Percentiles rank a stretch among this genome's conserved stretches.
Conservation (phyloP, 2,329 filamentous ascomycete species). For the Chaetomium olivaceum region DNA sequence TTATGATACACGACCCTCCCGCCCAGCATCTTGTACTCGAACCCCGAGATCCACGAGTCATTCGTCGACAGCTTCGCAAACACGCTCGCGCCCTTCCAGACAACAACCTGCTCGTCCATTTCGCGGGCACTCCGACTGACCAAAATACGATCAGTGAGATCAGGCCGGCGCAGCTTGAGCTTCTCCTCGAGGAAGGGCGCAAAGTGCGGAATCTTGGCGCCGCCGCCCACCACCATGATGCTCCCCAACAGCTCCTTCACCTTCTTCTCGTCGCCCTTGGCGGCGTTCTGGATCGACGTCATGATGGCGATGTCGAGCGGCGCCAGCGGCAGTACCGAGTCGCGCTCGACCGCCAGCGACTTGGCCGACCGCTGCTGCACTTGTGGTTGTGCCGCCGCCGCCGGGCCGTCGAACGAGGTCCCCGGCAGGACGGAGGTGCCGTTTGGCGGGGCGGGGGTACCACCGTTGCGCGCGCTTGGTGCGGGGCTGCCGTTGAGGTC, state of each 20-base stretch:
- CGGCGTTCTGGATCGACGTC: constrained; percentile 83
- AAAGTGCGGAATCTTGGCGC: constrained; percentile 77
- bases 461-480: constrained; percentile 51
- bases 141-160: constrained; percentile 60
- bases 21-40: constrained; percentile 87
- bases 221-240: constrained; percentile 88
- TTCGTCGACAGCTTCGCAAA: constrained; percentile 91
- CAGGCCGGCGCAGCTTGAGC: constrained; percentile 66
- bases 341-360: constrained; percentile 66
- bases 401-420: constrained; percentile 21
- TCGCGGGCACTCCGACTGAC: constrained; percentile 78
- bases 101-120: constrained; percentile 94
- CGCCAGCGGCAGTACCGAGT: constrained; percentile 77
- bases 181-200: constrained; percentile 80
- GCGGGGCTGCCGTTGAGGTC: constrained; percentile 51
- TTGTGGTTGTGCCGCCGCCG: constrained; percentile 8
- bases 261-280: constrained; percentile 88
- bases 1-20: constrained; percentile 82
- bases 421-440: constrained; percentile 26
- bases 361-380: constrained; percentile 48
- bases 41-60: constrained; percentile 87
- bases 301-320: constrained; percentile 88
- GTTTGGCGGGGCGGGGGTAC: constrained; percentile 46
- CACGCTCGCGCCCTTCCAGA: constrained; percentile 96
- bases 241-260: constrained; percentile 84